phyloP scores from a whole-genome alignment of 1,139 yeast genomes.

The Blastobotrys apis region DNA sequence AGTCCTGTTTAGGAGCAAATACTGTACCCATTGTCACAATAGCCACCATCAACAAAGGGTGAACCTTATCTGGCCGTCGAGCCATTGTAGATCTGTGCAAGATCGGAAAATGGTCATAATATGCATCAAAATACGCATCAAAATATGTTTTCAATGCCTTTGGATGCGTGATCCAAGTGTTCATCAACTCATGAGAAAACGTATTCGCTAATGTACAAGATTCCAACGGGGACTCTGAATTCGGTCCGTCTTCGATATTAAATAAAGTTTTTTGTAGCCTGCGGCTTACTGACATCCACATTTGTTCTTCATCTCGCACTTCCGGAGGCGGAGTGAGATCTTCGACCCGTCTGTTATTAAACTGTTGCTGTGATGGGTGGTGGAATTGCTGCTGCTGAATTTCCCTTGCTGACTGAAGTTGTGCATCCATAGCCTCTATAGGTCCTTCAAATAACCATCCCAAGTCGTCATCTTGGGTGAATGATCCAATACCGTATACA shows the following conservation, averaged over 20 bases:
- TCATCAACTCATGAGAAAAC: constrained; percentile 18
- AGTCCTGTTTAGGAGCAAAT: constrained; percentile 25
- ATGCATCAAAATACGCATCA: constrained; percentile 27
- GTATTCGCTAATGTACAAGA: constrained; percentile 20
- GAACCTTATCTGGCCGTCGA: constrained; percentile 26
- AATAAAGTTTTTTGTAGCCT: constrained; percentile 19
- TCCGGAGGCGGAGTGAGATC: constrained; percentile 16
- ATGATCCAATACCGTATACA: constrained; percentile 11
- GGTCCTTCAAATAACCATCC: constrained; percentile 25
- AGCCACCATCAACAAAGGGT: constrained; percentile 29
- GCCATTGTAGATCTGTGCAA: constrained; percentile 28
- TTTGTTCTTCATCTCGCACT: constrained; percentile 13
- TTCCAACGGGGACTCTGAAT: constrained; percentile 19
- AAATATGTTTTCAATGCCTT: constrained; percentile 20
- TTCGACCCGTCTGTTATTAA: not conserved
- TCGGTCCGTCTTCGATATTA: constrained; percentile 11
- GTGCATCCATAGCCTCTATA: constrained; percentile 7
- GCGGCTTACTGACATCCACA: constrained; percentile 18
- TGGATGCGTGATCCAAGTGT: constrained; percentile 24
- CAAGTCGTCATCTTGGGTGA: constrained; percentile 23
- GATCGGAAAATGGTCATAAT: constrained; percentile 33
- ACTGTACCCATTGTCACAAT: constrained; percentile 30
- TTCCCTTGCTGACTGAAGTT: constrained; percentile 2
- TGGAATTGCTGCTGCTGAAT: not conserved
- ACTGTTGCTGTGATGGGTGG: not conserved